Base-by-base conservation (phyloP, 2,329 filamentous ascomycete genomes). In the Penicillium janthinellum region DNA sequence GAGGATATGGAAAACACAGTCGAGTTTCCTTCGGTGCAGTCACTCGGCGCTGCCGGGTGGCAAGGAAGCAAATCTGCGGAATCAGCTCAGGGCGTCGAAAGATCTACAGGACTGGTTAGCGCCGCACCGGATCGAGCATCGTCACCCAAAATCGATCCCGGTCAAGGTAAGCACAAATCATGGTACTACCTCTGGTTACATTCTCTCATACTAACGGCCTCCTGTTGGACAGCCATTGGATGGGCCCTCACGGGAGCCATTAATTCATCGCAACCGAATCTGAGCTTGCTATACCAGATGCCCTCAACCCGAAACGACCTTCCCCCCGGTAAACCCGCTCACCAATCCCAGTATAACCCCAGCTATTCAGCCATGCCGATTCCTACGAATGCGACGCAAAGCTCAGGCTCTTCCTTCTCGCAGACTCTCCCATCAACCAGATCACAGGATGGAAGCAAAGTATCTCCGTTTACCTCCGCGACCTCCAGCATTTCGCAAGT, bases 171-270 rank as follows among this genome's bases (percentile, higher is more conserved):
- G 74, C 67, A 37, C 22, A 38, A 28, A 1, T 11, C 5, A 14
- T 11, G n/a, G 4, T 28, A 14, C 54, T n/a, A n/a, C 37, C 8
- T 15, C 8, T 20, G 20, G 11, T 35, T 35, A 51, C 4, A 5
- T 12, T 22, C n/a, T 10, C 11, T 4, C 48, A 17, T 14, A 56
- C 35, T 53, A 51, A 60, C 67, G 61, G 60, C 15, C 5, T 58
- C 59, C 81, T 53, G 77, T 79, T 41, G 78, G 79, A 56, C 62
- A 83, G 84, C 86, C 0, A 91, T 96, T 59, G 92, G 91, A 1
- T 96, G 90, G 89, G 92, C 91, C 7, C 78, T 96, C n/a, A 92
- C 92, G 0, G 92, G 92, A 14, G 94, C 89, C 1, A 92, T 91
- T 56, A 92, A 96, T 70, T 95, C 91, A 3, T 89, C 91, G 1